phyloP scores from a whole-genome alignment of 73 alveolate genomes.

The Paramecium octaurelia region DNA sequence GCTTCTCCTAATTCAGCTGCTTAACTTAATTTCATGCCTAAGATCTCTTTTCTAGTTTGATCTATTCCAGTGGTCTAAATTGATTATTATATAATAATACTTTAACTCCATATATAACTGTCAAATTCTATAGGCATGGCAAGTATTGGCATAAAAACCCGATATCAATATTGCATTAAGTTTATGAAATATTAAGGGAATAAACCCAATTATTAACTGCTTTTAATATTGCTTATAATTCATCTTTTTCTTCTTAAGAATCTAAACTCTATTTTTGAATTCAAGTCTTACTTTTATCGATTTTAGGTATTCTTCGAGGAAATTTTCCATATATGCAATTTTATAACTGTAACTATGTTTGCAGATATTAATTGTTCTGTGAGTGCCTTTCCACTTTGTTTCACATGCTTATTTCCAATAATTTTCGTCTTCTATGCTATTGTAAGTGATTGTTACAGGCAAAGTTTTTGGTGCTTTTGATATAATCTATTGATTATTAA shows the following conservation, averaged over 20 bases:
- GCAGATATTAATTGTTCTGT: slow-evolving; percentile 61
- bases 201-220: slow-evolving; percentile 78
- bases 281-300: slow-evolving; percentile 50
- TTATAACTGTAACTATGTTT: slow-evolving; percentile 82
- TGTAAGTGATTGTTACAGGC: slow-evolving; percentile 74
- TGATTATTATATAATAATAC: background rate
- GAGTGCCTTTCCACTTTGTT: slow-evolving; percentile 65
- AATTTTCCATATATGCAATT: slow-evolving; percentile 77
- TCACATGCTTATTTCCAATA: slow-evolving; percentile 81
- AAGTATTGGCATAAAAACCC: slow-evolving; percentile 67
- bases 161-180: slow-evolving; percentile 82
- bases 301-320: slow-evolving; percentile 71
- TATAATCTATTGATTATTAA: slow-evolving; percentile 57
- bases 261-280: background rate
- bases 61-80: slow-evolving; percentile 70
- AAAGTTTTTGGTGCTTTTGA: slow-evolving; percentile 63
- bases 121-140: slow-evolving; percentile 71
- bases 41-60: slow-evolving; percentile 70
- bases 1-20: slow-evolving; percentile 68
- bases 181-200: slow-evolving; percentile 71
- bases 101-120: slow-evolving; percentile 80
- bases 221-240: slow-evolving; percentile 65
- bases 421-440: slow-evolving; percentile 71
- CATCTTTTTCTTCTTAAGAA: slow-evolving; percentile 49
- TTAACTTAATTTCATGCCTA: slow-evolving; percentile 85